phyloP scores from a whole-genome alignment of 1,284 basidiomycete genomes.

The Ceratobasidium sp. region DNA sequence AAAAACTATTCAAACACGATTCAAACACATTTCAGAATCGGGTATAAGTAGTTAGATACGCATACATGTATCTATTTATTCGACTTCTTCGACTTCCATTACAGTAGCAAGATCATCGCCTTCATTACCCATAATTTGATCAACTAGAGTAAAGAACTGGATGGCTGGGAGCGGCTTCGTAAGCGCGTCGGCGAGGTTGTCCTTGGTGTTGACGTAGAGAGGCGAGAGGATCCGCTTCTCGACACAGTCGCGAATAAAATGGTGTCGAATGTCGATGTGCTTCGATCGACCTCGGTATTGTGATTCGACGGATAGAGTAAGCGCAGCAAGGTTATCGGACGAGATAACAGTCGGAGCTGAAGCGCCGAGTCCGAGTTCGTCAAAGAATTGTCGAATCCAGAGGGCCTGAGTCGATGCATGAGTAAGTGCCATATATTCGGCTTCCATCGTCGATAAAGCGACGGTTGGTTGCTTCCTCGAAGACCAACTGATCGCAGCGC shows the following conservation, averaged over 20 bases:
- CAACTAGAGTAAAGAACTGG: not conserved
- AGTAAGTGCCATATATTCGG: constrained; percentile 35
- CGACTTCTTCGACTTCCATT: not conserved
- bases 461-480: constrained; percentile 26
- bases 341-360: constrained; percentile 46
- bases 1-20: too few species aligned
- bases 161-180: constrained; percentile 51
- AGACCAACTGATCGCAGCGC: constrained; percentile 49
- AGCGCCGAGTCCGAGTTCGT: constrained; percentile 42
- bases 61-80: not conserved
- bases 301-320: constrained; percentile 51
- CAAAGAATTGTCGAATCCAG: constrained; percentile 46
- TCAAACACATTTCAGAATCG: not conserved
- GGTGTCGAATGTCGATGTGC: constrained; percentile 55
- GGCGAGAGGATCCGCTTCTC: constrained; percentile 47
- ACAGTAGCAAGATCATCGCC: constrained; percentile 58
- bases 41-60: not conserved
- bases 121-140: not conserved
- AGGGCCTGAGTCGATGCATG: constrained; percentile 27
- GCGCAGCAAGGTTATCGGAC: constrained; percentile 53
- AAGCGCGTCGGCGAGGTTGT: constrained; percentile 54
- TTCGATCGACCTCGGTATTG: constrained; percentile 50
- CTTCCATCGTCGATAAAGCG: constrained; percentile 37
- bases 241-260: constrained; percentile 54
- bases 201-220: constrained; percentile 46